Evolutionary conservation across 2,329 filamentous ascomycete species (phyloP), one percentile per base, ranked within the genome.

Genomic region (Rhynchosporium secalis): DNA sequence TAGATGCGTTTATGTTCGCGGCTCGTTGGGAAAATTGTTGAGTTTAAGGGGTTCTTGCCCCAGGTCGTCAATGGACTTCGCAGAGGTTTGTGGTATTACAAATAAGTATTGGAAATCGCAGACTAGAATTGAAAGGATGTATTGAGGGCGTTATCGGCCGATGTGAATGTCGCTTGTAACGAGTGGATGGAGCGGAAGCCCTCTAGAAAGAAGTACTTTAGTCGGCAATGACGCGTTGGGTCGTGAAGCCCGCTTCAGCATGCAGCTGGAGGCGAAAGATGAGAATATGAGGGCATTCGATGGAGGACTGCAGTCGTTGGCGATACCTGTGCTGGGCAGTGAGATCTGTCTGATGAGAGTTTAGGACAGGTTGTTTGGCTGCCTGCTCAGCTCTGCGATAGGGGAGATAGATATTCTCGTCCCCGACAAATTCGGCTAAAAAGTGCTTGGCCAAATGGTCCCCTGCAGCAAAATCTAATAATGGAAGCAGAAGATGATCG

Each of bases 181-280:
- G 71, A 73, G 69, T 64, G 72, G 66, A 70, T 70, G 68, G 72
- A 72, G 64, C 64, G 71, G 66, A 67, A 67, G 64, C 69, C 71
- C 71, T 72, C 67, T 64, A 58, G 61, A 65, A 67, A 62, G 62
- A 68, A 65, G 61, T 64, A 52, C 10, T 52, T 52, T 6, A 59
- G 60, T 60, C 63, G 69, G 68, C 62, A 66, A 68, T 72, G 68
- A 72, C 68, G 70, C 69, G 71, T 70, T 65, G 55, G 63, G 64
- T 41, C 36, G 55, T 28, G 36, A 46, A 58, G 56, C 63, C 33
- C 58, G 65, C 56, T 64, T 66, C 64, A 57, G 66, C 69, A 68
- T 62, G 52, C 49, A 48, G 59, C 66, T 62, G 66, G 60, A 61
- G 67, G 56, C 63, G 69, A 65, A 66, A 54, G 57, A 49, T 58